Conservation (phyloP, 257 asterid genomes). For the Osmanthus fragrans region DNA sequence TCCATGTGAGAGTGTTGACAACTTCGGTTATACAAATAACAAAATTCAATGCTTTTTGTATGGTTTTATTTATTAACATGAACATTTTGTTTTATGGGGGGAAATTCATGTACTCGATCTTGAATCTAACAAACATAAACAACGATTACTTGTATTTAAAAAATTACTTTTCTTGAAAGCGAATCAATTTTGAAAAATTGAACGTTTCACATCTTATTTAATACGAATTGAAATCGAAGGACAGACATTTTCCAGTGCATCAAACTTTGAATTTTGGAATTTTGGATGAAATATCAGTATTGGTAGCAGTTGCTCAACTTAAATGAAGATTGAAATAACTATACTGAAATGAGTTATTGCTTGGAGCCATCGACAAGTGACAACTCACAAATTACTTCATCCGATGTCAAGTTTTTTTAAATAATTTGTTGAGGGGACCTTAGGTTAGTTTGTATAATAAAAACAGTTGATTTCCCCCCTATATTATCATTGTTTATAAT, state of each 20-base stretch:
- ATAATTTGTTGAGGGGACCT: background rate
- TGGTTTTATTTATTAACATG: too few species aligned
- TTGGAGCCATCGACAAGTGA: background rate
- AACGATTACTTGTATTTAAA: too few species aligned
- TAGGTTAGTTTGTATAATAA: background rate
- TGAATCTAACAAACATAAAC: too few species aligned
- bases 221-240: background rate
- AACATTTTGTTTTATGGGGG: background rate
- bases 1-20: too few species aligned
- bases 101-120: too few species aligned
- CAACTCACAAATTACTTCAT: background rate
- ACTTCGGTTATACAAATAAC: too few species aligned
- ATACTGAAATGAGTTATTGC: background rate
- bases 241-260: background rate
- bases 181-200: background rate
- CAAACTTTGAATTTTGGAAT: background rate
- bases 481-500: too few species aligned
- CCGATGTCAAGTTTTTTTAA: background rate
- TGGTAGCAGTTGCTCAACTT: slow-evolving; percentile 1
- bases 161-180: too few species aligned
- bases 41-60: background rate
- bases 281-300: background rate
- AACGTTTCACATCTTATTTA: background rate
- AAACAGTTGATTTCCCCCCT: too few species aligned
- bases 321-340: background rate